A percentile compares a stretch with the other conserved stretches of the same genome.
Evolutionary conservation across 2,329 filamentous ascomycete species (phyloP).

Genomic region (Colletotrichum cordylinicola): DNA sequence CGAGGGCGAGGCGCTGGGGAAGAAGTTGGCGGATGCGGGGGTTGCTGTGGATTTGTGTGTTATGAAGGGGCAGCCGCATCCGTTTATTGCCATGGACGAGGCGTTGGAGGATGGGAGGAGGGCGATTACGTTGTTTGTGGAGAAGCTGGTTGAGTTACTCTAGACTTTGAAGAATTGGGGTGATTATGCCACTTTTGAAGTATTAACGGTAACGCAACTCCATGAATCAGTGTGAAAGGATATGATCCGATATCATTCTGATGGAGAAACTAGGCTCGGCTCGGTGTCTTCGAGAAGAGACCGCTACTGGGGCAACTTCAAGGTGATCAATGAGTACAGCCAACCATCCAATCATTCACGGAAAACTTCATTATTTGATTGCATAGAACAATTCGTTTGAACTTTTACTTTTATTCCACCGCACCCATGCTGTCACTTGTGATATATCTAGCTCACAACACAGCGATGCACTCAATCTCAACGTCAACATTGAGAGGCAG

Average conservation of each 20-base stretch:
- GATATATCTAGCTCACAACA: constrained; percentile 17
- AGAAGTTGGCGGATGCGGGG: constrained; percentile 50
- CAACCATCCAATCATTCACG: no score
- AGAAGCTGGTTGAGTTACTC: constrained; percentile 22
- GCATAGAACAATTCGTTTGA: no score
- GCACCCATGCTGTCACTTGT: background rate
- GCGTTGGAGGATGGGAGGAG: constrained; percentile 55
- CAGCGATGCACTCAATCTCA: constrained; percentile 40
- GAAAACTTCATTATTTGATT: no score
- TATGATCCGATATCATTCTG: no score
- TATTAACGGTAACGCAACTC: background rate
- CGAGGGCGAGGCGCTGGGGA: constrained; percentile 58
- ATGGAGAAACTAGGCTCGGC: no score
- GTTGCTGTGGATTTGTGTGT: constrained; percentile 53
- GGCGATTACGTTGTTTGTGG: constrained; percentile 51
- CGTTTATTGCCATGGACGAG: constrained; percentile 64
- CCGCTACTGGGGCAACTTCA: no score
- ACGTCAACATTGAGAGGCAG: constrained; percentile 37
- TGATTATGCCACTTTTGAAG: background rate
- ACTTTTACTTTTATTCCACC: background rate
- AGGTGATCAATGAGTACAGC: no score
- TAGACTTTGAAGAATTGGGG: background rate
- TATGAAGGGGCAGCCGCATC: constrained; percentile 62
- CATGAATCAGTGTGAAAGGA: no score
- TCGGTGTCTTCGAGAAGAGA: no score